A percentile compares a stretch with the other conserved stretches of the same genome.
phyloP scores from a whole-genome alignment of 164 flowering plant genomes.

The Cinnamomum micranthum region DNA sequence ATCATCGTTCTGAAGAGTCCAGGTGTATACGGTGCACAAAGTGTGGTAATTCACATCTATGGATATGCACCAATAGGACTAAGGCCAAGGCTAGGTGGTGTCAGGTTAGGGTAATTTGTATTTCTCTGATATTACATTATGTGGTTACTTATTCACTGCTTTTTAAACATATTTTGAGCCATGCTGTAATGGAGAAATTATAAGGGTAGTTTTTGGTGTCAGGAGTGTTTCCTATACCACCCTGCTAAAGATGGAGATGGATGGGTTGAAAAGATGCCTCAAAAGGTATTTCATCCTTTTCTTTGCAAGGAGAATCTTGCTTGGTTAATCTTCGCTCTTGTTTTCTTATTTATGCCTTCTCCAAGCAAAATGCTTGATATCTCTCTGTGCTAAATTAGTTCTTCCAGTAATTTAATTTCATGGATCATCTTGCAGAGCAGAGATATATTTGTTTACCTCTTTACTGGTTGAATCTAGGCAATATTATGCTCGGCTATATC shows the following conservation, averaged over 20 bases:
- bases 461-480: neutral
- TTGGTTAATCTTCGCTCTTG: neutral
- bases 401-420: neutral
- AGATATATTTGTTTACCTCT: neutral
- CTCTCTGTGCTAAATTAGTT: neutral
- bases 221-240: conserved; percentile 96
- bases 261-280: conserved; percentile 92
- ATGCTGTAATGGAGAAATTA: neutral
- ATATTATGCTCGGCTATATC: neutral
- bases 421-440: neutral
- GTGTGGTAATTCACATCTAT: conserved; percentile 90
- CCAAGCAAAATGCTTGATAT: neutral
- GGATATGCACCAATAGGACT: conserved; percentile 92
- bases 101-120: conserved; percentile 52
- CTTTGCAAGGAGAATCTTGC: neutral
- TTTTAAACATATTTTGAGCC: neutral
- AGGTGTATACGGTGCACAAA: conserved; percentile 94
- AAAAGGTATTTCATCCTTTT: conserved; percentile 47
- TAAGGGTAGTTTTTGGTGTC: conserved; percentile 8
- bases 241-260: conserved; percentile 99
- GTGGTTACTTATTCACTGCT: neutral
- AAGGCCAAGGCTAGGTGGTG: conserved; percentile 99
- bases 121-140: neutral
- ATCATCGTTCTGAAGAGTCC: conserved; percentile 79
- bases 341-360: neutral